Percentiles rank a stretch among this genome's conserved stretches.
Conservation (phyloP, 2,329 filamentous ascomycete genomes). For the Sclerotinia spermophila region DNA sequence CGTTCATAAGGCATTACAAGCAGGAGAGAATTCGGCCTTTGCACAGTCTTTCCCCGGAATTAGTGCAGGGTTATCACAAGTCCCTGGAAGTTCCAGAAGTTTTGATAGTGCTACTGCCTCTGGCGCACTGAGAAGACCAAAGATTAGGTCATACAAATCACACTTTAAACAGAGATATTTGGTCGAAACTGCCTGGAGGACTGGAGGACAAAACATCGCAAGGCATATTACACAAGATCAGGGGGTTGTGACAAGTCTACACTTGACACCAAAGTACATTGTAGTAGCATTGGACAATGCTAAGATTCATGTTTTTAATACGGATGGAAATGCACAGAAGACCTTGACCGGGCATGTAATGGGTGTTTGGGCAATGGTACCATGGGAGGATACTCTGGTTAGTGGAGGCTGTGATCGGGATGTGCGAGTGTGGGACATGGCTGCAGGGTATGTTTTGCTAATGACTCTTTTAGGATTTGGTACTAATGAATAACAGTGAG, state of each 20-base stretch:
- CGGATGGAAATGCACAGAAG: constrained; percentile 80
- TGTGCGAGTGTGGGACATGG: constrained; percentile 94
- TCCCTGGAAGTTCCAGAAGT: constrained; percentile 43
- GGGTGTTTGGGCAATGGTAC: constrained; percentile 99
- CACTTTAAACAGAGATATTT: constrained; percentile 98
- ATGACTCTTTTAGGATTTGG: constrained; percentile 32
- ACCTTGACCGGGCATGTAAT: constrained; percentile 94
- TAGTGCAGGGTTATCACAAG: constrained; percentile 38
- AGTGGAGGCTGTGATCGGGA: constrained; percentile 96
- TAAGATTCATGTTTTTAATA: constrained; percentile 97
- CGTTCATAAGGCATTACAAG: constrained; percentile 25
- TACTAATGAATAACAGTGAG: constrained; percentile 46
- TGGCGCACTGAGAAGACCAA: constrained; percentile 48
- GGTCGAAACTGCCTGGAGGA: constrained; percentile 95
- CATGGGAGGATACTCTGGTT: constrained; percentile 91
- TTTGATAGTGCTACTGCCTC: constrained; percentile 50
- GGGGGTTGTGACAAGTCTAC: constrained; percentile 92
- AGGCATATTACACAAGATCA: constrained; percentile 94
- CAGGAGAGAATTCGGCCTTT: constrained; percentile 19
- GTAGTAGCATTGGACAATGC: constrained; percentile 97
- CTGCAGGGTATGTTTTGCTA: constrained; percentile 68
- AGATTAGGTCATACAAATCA: constrained; percentile 82
- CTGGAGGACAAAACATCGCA: constrained; percentile 77
- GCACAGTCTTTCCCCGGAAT: constrained; percentile 47
- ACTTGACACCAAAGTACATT: constrained; percentile 93